Conservation (phyloP, 106 monocot genomes). For the Dendrobium nobile region DNA sequence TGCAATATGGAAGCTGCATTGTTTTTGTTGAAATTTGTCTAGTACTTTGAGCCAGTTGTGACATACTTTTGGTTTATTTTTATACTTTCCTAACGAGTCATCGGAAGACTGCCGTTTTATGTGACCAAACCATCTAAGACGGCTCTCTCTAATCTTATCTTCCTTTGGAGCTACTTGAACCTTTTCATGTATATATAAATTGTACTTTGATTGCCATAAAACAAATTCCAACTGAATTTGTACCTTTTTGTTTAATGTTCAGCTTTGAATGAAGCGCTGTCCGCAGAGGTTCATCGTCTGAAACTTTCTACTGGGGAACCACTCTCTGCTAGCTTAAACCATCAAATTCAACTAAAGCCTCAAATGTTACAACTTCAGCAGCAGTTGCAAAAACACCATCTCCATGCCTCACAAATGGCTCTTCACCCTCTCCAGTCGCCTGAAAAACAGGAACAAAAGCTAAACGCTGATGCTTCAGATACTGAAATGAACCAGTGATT, state of each 20-base stretch:
- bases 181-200: neutral
- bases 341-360: conserved; percentile 46
- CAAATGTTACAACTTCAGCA: conserved; percentile 35
- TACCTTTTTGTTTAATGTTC: neutral
- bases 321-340: conserved; percentile 44
- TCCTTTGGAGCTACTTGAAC: too few relatives aligned
- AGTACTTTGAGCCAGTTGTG: too few relatives aligned
- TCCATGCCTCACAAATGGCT: conserved; percentile 26
- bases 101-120: too few relatives aligned
- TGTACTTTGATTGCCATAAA: neutral
- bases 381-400: conserved; percentile 25
- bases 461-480: neutral
- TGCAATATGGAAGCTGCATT: neutral
- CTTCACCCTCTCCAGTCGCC: neutral
- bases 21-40: too few relatives aligned
- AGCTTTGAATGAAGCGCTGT: conserved; percentile 78
- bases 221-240: neutral
- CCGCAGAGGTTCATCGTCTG: conserved; percentile 70
- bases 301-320: conserved; percentile 58
- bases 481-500: conserved; percentile 3
- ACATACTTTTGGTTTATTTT: neutral
- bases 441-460: neutral
- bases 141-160: too few relatives aligned
- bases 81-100: too few relatives aligned
- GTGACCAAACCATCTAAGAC: too few relatives aligned